Base-by-base conservation (phyloP, 495 filamentous ascomycete species). In the Astrothelium macrocarpum region DNA sequence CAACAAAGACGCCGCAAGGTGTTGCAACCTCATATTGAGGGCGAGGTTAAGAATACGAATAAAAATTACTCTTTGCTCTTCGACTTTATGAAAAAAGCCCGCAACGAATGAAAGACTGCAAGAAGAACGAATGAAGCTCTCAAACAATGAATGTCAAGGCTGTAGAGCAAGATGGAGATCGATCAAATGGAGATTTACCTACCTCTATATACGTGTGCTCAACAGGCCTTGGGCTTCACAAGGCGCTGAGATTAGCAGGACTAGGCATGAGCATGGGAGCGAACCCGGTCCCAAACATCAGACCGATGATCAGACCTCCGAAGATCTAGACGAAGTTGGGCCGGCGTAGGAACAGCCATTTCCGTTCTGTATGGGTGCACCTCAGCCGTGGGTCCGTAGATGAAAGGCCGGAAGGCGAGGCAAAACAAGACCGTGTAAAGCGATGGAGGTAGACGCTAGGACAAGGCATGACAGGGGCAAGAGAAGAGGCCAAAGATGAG, bases 1-100 rank as follows among this genome's bases (percentile, higher is more conserved):
- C 49, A 56, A 56, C 25, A 29, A 56, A 56, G 49, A 56, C 49
- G 49, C 49, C 49, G 49, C 49, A 28, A 56, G 49, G 25, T 28
- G 29, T 56, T 56, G 49, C 7, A 56, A 56, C 49, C 49, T 56
- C 49, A 56, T 56, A 25, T 3, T 56, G 49, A 16, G 20, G 20
- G 5, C 25, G 3, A 20, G 43, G 10, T 56, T 10, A 9, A 56
- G 23, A 56, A 28, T 56, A 56, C 29, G 2, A 16, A 56, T 29
- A 28, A 56, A 29, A 16, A 56, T 29, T 56, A 56, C 29, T 28
- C 20, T 25, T 29, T 11, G 25, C n/a, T 26, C 49, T 20, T 56
- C 9, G 49, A 56, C 49, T 29, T 56, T 28, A 25, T 39, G 29
- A 29, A 29, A 25, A 29, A 56, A 29, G 49, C 29, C 23, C 29